Evolutionary conservation across 495 filamentous ascomycete species (phyloP), one percentile per base, ranked within the genome.

Genomic region (Sporormia fimetaria): DNA sequence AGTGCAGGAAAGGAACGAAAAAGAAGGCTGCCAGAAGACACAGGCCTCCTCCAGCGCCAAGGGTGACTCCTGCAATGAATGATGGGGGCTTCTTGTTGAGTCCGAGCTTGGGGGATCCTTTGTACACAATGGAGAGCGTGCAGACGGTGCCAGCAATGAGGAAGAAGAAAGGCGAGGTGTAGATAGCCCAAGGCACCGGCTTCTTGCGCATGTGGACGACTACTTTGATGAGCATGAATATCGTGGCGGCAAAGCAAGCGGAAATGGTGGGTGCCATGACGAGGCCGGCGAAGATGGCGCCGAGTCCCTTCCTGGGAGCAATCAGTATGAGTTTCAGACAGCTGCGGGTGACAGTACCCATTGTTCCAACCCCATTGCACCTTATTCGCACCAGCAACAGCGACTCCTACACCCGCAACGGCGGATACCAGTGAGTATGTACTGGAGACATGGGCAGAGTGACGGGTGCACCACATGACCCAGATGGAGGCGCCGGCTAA

Each of bases 391-490:
- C 73, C 74, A 36, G 64, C 73, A 31, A 70, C 73, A 15, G 73
- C 74, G 44, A 76, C 69, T 54, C 73, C 73, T 18, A 77, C 73
- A 55, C 74, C 70, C 28, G 66, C 73, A 32, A 75, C 61, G 43
- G 71, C 69, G 5, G 73, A 75, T 46, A 79, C 67, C 33, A 77
- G 67, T 2, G 74, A 76, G 61, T 79, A 77, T 23, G 74, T 79
- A 3, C 73, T 74, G 1, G 74, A 78, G 40, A 78, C 74, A 62
- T 74, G 70, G 33, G 71, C 68, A 3, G 69, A 74, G 60, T 76
- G 63, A 11, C 63, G 58, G 3, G 73, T 79, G 42, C 72, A 76
- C 74, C 71, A 75, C 73, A 75, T 77, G 32, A 71, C 66, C 68
- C 68, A 71, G 9, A 60, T 63, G 4, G 67, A 68, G 15, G 73